Percentiles rank a stretch among this genome's conserved stretches.
phyloP scores from a whole-genome alignment of 1,284 basidiomycete species.

The Tylopilus sp. region DNA sequence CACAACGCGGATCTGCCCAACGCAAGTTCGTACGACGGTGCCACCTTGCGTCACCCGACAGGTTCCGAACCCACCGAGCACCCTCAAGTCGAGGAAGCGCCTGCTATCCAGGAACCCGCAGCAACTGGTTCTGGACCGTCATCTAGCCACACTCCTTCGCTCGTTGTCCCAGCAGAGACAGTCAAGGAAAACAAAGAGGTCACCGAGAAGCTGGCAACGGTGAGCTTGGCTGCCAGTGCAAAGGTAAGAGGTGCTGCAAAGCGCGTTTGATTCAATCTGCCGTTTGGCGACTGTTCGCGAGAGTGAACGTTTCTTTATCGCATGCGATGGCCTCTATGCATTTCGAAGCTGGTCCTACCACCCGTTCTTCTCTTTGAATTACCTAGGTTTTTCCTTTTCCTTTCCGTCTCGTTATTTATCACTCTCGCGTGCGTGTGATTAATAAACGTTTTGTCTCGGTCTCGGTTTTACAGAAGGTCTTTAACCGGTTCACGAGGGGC shows the following conservation, averaged over 20 bases:
- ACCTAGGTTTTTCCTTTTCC: neutral
- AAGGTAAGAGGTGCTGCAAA: constrained; percentile 28
- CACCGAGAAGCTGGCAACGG: constrained; percentile 28
- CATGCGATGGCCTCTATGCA: neutral
- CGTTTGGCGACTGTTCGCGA: neutral
- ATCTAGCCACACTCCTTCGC: constrained; percentile 3
- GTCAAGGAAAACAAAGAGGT: constrained; percentile 26
- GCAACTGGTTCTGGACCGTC: neutral
- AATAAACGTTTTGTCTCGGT: constrained; percentile 23
- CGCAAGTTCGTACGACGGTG: constrained; percentile 38
- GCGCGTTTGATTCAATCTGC: constrained; percentile 15
- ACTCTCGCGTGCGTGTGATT: constrained; percentile 17
- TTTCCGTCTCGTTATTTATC: constrained; percentile 5
- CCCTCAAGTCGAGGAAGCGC: constrained; percentile 23
- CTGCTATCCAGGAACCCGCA: constrained; percentile 19
- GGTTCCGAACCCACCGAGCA: constrained; percentile 15
- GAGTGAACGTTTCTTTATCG: neutral
- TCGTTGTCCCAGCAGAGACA: constrained; percentile 2
- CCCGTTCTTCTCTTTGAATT: neutral
- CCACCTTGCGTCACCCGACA: neutral
- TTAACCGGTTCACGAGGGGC: constrained; percentile 21
- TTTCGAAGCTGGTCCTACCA: neutral
- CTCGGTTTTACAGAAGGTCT: constrained; percentile 30
- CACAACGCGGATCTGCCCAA: constrained; percentile 42
- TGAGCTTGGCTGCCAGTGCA: constrained; percentile 33